phyloP scores from a whole-genome alignment of 2,329 filamentous ascomycete species.

The Tolypocladium tundrense region DNA sequence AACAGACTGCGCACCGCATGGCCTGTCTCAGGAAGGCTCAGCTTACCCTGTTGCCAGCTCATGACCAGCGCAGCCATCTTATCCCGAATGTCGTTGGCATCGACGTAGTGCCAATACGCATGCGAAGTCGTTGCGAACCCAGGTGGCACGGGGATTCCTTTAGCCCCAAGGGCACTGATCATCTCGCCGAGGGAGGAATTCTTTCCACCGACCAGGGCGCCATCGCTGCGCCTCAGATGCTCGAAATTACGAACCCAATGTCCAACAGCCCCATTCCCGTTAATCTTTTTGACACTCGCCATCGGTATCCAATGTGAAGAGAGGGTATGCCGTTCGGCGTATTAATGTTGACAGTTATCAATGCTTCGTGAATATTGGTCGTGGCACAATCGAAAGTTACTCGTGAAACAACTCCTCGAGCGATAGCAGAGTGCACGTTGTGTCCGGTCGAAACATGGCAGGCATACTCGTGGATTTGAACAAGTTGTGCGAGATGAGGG shows the following conservation, averaged over 20 bases:
- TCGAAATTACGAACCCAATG: background rate
- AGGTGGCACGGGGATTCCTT: slow-evolving; percentile 21
- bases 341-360: too few species aligned
- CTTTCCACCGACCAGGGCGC: slow-evolving; percentile 22
- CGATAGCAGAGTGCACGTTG: too few species aligned
- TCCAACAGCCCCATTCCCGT: too few species aligned
- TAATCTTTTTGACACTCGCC: too few species aligned
- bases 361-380: too few species aligned
- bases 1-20: slow-evolving; percentile 18
- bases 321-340: too few species aligned
- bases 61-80: slow-evolving; percentile 15
- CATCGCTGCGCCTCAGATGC: background rate
- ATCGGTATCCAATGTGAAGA: too few species aligned
- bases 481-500: too few species aligned
- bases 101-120: slow-evolving; percentile 22
- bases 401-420: too few species aligned
- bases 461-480: too few species aligned
- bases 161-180: slow-evolving; percentile 16
- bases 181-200: slow-evolving; percentile 28
- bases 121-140: slow-evolving; percentile 24
- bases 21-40: slow-evolving; percentile 19
- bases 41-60: slow-evolving; percentile 18
- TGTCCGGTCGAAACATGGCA: too few species aligned
- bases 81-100: slow-evolving; percentile 18
- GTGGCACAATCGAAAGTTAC: too few species aligned